These are phyloP conservation scores for Phyllosticta citrichinensis DNA, from an alignment of 2,329 filamentous ascomycete genomes.

Conservation along the genomic window DNA sequence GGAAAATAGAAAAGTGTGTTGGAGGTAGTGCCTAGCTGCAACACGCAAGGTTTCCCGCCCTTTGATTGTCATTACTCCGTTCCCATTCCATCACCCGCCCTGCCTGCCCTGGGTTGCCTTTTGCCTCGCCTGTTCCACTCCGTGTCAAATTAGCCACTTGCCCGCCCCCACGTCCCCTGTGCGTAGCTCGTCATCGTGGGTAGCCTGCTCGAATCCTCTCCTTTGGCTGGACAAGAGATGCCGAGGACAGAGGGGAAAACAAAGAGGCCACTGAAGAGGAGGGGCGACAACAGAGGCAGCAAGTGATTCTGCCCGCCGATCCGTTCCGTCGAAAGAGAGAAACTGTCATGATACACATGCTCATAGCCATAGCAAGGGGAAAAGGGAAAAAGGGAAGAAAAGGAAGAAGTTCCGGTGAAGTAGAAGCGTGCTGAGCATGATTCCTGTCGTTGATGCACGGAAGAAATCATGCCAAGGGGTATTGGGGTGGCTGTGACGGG, in stretches of 20 bases:
- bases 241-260: neutral
- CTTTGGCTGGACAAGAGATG: neutral
- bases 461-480: conserved; percentile 8
- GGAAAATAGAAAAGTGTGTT: neutral
- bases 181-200: neutral
- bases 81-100: neutral
- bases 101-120: neutral
- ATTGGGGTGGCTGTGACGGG: conserved; percentile 4
- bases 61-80: neutral
- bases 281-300: neutral
- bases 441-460: conserved; percentile 4
- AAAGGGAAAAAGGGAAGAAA: conserved; percentile 2
- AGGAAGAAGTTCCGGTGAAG: neutral
- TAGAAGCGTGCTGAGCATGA: conserved; percentile 5
- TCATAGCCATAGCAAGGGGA: neutral
- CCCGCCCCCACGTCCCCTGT: neutral
- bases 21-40: neutral
- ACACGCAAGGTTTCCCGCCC: neutral
- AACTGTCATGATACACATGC: conserved; percentile 7
- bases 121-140: neutral
- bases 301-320: neutral
- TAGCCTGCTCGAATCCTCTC: neutral
- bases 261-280: neutral
- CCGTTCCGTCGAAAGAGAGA: neutral
- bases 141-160: neutral